These are phyloP conservation scores for Colletotrichum camelliae DNA, from an alignment of 2,329 filamentous ascomycete species.

Conservation along the genomic window DNA sequence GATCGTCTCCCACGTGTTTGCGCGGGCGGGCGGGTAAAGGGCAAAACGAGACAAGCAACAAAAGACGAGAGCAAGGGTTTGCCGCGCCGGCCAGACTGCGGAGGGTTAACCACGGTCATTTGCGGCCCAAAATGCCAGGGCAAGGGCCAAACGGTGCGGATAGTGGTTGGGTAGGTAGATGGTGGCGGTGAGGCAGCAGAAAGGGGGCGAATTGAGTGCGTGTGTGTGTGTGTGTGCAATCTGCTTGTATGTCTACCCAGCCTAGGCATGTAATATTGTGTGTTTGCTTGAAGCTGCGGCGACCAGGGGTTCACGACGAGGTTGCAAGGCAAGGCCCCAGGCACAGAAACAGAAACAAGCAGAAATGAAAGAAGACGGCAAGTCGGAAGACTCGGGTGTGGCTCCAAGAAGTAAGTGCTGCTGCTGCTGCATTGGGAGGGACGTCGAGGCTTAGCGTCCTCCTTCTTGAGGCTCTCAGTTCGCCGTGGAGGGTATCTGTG, in stretches of 20 bases:
- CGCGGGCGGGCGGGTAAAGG: neutral
- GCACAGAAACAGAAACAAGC: neutral
- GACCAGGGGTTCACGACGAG: neutral
- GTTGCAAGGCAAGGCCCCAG: neutral
- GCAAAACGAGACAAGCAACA: neutral
- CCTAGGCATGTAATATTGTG: neutral
- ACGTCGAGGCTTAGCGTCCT: neutral
- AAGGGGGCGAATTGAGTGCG: neutral
- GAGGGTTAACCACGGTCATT: neutral
- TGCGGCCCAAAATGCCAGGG: neutral
- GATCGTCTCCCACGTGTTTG: neutral
- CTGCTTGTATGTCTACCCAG: neutral
- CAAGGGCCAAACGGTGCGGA: neutral
- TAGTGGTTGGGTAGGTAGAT: neutral
- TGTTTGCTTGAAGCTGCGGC: neutral
- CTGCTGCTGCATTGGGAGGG: neutral
- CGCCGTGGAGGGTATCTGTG: neutral
- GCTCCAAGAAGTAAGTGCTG: neutral
- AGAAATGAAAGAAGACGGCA: neutral
- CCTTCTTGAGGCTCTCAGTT: slow-evolving; percentile 12
- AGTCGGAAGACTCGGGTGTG: neutral
- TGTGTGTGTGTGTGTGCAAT: neutral
- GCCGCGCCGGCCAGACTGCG: neutral
- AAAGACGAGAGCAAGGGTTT: neutral
- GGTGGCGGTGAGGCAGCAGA: neutral